These are phyloP conservation scores for Cetradonia linearis DNA, from an alignment of 495 filamentous ascomycete species.

Conservation along the genomic window DNA sequence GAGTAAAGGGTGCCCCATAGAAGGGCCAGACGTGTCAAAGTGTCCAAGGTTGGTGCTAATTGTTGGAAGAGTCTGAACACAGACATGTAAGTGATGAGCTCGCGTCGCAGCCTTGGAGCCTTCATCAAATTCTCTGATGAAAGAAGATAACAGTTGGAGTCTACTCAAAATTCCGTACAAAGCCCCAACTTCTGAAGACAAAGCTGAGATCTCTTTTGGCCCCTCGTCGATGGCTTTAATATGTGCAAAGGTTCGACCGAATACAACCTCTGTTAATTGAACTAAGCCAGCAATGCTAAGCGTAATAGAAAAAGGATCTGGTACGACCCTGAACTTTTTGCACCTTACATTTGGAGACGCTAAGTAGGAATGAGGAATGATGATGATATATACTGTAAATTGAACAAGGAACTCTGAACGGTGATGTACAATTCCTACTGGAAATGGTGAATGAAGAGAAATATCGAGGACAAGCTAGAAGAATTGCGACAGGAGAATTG, in stretches of 20 bases:
- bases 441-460: background rate
- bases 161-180: constrained; percentile 29
- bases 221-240: constrained; percentile 27
- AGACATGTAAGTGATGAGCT: constrained; percentile 21
- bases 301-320: constrained; percentile 29
- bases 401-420: background rate
- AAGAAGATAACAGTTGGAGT: constrained; percentile 22
- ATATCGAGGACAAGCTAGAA: background rate
- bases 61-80: constrained; percentile 18
- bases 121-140: constrained; percentile 21
- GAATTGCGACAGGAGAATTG: background rate
- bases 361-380: too few species aligned
- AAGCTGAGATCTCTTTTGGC: constrained; percentile 17
- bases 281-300: constrained; percentile 30
- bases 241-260: constrained; percentile 25
- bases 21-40: background rate
- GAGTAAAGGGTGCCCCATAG: background rate
- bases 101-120: constrained; percentile 17
- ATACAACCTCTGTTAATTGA: constrained; percentile 27
- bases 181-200: constrained; percentile 21
- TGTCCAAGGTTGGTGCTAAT: constrained; percentile 17
- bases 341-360: background rate
- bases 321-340: constrained; percentile 18
- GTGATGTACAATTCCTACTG: background rate
- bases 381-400: too few species aligned